Conservation (phyloP, 768 basidiomycete genomes). For the Grammothele lineata region DNA sequence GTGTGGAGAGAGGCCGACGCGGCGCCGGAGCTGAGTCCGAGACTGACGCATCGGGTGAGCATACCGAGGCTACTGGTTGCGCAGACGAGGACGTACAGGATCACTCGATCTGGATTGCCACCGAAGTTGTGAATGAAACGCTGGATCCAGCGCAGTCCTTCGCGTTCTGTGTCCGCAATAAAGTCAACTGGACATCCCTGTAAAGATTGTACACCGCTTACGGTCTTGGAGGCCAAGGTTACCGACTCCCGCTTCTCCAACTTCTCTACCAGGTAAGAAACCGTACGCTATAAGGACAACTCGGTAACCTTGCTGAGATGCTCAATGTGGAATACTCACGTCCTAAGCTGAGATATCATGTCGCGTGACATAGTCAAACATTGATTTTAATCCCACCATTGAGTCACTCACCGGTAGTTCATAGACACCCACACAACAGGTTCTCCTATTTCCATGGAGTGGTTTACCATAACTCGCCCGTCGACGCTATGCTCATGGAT, state of each 20-base stretch:
- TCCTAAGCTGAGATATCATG: too few species aligned
- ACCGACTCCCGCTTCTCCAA: constrained; percentile 30
- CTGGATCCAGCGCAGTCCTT: neutral
- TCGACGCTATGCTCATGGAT: neutral
- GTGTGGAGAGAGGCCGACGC: neutral
- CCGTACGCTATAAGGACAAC: constrained; percentile 28
- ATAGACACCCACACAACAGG: neutral
- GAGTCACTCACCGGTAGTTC: neutral
- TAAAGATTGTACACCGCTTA: constrained; percentile 6
- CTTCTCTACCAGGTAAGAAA: constrained; percentile 36
- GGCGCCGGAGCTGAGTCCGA: neutral
- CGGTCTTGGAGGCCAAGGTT: constrained; percentile 50
- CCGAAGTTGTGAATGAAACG: neutral
- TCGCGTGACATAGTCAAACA: too few species aligned
- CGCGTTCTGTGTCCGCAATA: neutral
- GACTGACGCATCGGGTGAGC: neutral
- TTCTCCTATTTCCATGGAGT: neutral
- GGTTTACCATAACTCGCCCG: neutral
- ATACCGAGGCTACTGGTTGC: neutral
- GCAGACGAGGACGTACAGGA: neutral
- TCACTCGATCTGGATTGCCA: neutral
- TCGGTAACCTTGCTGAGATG: too few species aligned
- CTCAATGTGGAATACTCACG: too few species aligned
- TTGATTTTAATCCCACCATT: too few species aligned
- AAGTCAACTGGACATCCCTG: too few species aligned